Conservation (phyloP, 768 basidiomycete genomes). For the Mycena leptocephala region DNA sequence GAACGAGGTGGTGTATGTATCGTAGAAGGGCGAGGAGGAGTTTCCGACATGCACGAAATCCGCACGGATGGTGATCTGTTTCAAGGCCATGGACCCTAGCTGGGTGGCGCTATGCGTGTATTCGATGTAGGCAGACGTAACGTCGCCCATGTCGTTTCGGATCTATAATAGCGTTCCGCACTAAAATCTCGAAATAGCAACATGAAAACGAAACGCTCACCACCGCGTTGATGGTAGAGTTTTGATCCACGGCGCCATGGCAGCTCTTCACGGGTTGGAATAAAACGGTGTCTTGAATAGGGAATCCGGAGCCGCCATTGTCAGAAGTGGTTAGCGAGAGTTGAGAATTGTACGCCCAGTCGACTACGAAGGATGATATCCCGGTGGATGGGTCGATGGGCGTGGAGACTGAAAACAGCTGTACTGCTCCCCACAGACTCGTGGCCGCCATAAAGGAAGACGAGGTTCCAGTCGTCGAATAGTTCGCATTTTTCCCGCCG, state of each 20-base stretch:
- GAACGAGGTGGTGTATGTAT: slow-evolving; percentile 15
- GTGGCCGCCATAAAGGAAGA: neutral
- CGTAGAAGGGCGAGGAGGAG: slow-evolving; percentile 28
- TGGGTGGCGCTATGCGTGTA: slow-evolving; percentile 5
- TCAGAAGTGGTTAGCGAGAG: slow-evolving; percentile 14
- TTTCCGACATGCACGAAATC: neutral
- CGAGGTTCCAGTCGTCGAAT: slow-evolving; percentile 8
- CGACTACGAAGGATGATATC: slow-evolving; percentile 19
- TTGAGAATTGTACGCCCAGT: slow-evolving; percentile 26
- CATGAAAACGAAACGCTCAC: neutral
- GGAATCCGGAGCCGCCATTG: slow-evolving; percentile 32
- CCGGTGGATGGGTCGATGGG: slow-evolving; percentile 8
- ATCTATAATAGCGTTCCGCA: slow-evolving; percentile 3
- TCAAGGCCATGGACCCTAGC: slow-evolving; percentile 17
- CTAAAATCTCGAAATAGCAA: neutral
- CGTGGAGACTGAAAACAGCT: slow-evolving; percentile 3
- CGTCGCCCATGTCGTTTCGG: slow-evolving; percentile 30
- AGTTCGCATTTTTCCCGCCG: neutral
- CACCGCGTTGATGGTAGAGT: slow-evolving; percentile 4
- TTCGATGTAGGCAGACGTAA: slow-evolving; percentile 9
- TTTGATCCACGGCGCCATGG: slow-evolving; percentile 4
- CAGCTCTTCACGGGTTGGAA: slow-evolving; percentile 13
- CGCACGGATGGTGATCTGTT: slow-evolving; percentile 9
- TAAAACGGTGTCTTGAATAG: slow-evolving; percentile 21
- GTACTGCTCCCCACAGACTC: slow-evolving; percentile 26